Base-by-base conservation (phyloP, 306 rosid species). In the Dalbergia oliveri region DNA sequence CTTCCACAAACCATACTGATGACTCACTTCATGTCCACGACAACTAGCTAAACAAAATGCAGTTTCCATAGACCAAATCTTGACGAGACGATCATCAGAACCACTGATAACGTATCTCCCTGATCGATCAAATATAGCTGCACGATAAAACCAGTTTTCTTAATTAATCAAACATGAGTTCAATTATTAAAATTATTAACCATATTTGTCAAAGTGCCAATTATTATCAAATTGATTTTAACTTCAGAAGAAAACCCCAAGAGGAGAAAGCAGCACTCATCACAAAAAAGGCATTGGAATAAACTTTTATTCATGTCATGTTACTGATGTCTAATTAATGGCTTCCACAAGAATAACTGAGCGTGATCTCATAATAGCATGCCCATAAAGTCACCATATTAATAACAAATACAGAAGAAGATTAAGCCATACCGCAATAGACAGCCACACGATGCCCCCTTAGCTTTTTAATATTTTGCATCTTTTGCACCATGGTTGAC, bases 11-110 rank as follows among this genome's bases (percentile, higher is more conserved):
- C 58, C 43, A 85, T 65, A 73, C 62, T 84, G 80, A 16, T 60
- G 64, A 91, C 97, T 87, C 77, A 92, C 98, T 84, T 90, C 97
- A 7, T 93, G 98, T 66, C 98, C 98, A 53, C 98, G 98, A 77
- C 98, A 93, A 77, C 97, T 93, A 63, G 93, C 91, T 88, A 93
- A 84, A 77, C 92, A 93, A 72, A 91, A 90, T 51, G 98, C 98
- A 66, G 98, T 93, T 86, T 93, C 98, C 94, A 90, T 93, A 69
- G 98, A 93, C 98, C 98, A 93, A 82, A 93, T 87, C 87, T 93
- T 93, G 87, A 93, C 98, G 83, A 93, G 97, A 43, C 97, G 97
- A 69, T 93, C 98, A 82, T 93, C 98, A 0, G 98, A 90, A 74
- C 97, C 98, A 60, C 94, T 93, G 75, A 93, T 91, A 79, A 93